Evolutionary conservation across 2,329 filamentous ascomycete genomes (phyloP), one percentile per base, ranked within the genome.

Genomic region (Fusarium kyushuense): DNA sequence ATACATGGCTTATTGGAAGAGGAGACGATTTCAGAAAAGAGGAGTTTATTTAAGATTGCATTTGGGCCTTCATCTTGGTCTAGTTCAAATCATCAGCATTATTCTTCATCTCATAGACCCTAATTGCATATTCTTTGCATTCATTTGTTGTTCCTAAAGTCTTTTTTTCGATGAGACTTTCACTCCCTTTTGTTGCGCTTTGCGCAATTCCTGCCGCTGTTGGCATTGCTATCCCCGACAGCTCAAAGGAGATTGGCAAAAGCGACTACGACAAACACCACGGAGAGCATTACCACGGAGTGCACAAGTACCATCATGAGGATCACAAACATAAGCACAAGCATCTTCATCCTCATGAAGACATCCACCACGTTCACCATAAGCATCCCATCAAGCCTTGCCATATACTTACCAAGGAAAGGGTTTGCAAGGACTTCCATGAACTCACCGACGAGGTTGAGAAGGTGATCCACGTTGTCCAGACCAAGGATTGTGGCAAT

Each of bases 341-440:
- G 21, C 62, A 69, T 45, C 49, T 65, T 13, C 60, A 71, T 23
- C 61, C 69, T 13, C 58, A 70, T 36, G 35, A 54, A 12, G 54
- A 72, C 21, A 16, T 61, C 5, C 54, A 67, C 6, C 63, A 58
- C 33, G 30, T 67, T 19, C 47, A 70, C n/a, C 58, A 69, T 40
- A 58, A 67, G 51, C 54, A 71, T 19, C 61, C 58, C n/a, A 47
- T 68, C 52, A 61, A 59, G 43, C 62, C 62, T 40, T 69, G 66
- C 38, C 47, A 52, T 27, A 32, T 58, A 30, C 47, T 76, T 47
- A 74, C 70, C 10, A 70, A 75, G 30, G 47, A 63, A 17, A 41
- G 49, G 16, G 43, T 74, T 10, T 76, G 72, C 54, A 54, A 72
- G 35, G 70, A 66, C 46, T 70, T 77, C 43, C 45, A 70, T 52